Evolutionary conservation across 352 stramenopile species (phyloP).

Genomic region (Pythium vanterpoolii): DNA sequence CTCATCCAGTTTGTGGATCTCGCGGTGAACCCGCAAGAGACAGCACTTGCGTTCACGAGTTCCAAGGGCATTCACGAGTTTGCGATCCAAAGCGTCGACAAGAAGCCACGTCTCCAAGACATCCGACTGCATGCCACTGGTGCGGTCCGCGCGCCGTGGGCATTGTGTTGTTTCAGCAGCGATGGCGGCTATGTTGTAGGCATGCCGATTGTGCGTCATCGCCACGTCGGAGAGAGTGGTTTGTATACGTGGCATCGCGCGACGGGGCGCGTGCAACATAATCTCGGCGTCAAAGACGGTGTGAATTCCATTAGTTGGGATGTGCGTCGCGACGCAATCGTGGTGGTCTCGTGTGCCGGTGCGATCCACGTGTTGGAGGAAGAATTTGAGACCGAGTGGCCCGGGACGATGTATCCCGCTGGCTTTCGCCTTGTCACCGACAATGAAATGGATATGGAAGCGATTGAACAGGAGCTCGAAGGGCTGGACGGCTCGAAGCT

Average conservation of each 20-base stretch:
- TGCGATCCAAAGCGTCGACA: conserved; percentile 10
- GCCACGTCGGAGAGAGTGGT: conserved; percentile 75
- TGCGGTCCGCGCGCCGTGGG: conserved; percentile 70
- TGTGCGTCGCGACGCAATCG: conserved; percentile 40
- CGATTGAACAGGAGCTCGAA: conserved; percentile 37
- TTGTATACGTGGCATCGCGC: conserved; percentile 75
- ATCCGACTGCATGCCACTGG: conserved; percentile 56
- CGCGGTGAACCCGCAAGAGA: conserved; percentile 48
- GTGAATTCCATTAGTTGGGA: conserved; percentile 65
- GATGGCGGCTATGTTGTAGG: conserved; percentile 67
- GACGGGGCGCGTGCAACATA: conserved; percentile 58
- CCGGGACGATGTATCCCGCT: conserved; percentile 80
- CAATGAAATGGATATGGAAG: conserved; percentile 60
- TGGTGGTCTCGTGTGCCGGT: conserved; percentile 64
- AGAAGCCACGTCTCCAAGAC: conserved; percentile 34
- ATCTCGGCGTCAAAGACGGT: conserved; percentile 70
- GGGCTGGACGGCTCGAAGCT: conserved; percentile 23
- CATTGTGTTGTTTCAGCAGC: conserved; percentile 63
- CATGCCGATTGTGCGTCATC: conserved; percentile 72
- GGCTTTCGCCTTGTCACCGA: conserved; percentile 78
- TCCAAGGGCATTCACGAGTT: conserved; percentile 80
- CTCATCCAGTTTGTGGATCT: conserved; percentile 72
- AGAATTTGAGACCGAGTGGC: conserved; percentile 70
- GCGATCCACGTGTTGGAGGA: conserved; percentile 72
- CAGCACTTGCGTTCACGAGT: conserved; percentile 53